phyloP scores from a whole-genome alignment of 306 rosid genomes.

The Quercus variabilis region DNA sequence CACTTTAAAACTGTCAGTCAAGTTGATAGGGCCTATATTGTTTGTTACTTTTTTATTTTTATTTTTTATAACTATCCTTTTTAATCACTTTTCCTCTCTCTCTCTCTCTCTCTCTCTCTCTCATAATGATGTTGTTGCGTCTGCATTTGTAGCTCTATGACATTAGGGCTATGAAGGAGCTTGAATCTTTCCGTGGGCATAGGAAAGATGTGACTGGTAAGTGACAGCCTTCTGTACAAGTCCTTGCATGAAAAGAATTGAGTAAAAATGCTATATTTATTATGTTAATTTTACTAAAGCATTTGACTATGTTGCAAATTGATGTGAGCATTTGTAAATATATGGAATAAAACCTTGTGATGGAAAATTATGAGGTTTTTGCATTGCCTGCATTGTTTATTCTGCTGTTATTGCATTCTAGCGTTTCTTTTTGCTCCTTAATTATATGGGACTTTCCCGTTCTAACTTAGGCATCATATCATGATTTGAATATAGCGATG shows the following conservation, averaged over 20 bases:
- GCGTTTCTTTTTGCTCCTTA: too few relatives aligned
- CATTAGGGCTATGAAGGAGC: slow-evolving; percentile 98
- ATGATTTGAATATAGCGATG: too few relatives aligned
- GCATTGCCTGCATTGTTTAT: too few relatives aligned
- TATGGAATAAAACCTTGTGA: too few relatives aligned
- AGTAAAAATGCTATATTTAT: not conserved
- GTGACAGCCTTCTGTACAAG: slow-evolving; percentile 18
- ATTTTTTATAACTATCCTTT: not conserved
- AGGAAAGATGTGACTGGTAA: slow-evolving; percentile 91
- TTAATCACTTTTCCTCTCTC: not conserved
- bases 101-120: not conserved
- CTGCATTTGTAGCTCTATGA: slow-evolving; percentile 74
- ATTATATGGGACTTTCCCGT: too few relatives aligned
- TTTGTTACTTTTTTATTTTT: not conserved
- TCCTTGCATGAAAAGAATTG: slow-evolving; percentile 7
- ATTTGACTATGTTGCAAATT: too few relatives aligned
- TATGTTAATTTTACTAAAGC: not conserved
- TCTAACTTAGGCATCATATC: too few relatives aligned
- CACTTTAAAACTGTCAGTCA: not conserved
- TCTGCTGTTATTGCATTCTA: too few relatives aligned
- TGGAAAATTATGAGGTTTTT: too few relatives aligned
- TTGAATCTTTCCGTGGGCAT: slow-evolving; percentile 97
- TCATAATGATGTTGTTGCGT: slow-evolving; percentile 13
- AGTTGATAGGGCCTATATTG: slow-evolving; percentile 1
- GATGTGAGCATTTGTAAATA: too few relatives aligned